Evolutionary conservation across 108 stramenopile species (phyloP).

Genomic region (Skeletonema grethae): DNA sequence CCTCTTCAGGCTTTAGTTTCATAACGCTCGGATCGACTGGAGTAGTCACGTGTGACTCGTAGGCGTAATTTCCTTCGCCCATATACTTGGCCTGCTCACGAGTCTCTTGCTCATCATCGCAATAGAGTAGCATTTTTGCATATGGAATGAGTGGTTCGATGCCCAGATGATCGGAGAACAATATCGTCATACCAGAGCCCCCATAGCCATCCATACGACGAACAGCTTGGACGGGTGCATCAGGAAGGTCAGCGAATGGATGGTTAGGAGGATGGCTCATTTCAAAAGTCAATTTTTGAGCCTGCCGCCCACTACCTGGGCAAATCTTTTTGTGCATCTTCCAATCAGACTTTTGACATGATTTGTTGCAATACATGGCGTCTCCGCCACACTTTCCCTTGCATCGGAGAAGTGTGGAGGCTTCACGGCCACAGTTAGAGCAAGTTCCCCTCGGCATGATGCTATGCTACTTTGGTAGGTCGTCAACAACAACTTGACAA

Average conservation of each 20-base stretch:
- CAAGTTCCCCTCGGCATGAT: constrained; percentile 3
- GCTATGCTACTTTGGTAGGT: neutral
- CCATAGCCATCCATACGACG: constrained; percentile 21
- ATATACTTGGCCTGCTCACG: constrained; percentile 1
- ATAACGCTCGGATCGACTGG: constrained; percentile 1
- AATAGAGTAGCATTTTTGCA: neutral
- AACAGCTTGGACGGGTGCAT: constrained; percentile 15
- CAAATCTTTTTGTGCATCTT: constrained; percentile 27
- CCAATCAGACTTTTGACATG: constrained; percentile 29
- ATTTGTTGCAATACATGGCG: constrained; percentile 18
- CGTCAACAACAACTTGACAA: no score
- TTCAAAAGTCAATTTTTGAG: constrained; percentile 5
- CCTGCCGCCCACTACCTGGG: neutral
- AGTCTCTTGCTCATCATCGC: neutral
- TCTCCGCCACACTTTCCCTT: constrained; percentile 5
- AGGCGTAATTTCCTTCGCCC: neutral
- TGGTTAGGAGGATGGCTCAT: neutral
- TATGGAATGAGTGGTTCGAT: constrained; percentile 3
- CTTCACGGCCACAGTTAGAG: constrained; percentile 10
- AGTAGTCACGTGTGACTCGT: constrained; percentile 10
- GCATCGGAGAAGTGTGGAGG: constrained; percentile 1
- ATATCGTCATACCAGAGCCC: constrained; percentile 13
- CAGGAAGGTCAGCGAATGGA: constrained; percentile 8
- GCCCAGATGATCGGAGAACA: constrained; percentile 13
- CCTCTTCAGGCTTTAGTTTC: constrained; percentile 18